Base-by-base conservation (phyloP, 106 monocot genomes). In the Dendrobium catenatum region DNA sequence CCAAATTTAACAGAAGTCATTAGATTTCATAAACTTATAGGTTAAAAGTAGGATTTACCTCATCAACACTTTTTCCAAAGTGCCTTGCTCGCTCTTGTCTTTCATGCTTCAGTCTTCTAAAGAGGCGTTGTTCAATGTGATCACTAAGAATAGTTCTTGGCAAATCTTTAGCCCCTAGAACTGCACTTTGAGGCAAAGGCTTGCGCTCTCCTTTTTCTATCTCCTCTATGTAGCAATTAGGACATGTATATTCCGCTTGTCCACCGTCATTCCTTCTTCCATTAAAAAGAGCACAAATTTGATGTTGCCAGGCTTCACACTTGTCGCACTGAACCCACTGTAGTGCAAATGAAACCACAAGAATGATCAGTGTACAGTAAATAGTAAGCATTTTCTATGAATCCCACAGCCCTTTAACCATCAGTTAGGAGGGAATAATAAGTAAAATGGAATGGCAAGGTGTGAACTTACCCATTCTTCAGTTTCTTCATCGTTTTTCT, bases 301-400 rank as follows among this genome's bases (percentile, higher is more conserved):
- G 98, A 86, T 99, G 98, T 61, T 99, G 98, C 98, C 98, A 99
- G 33, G 95, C 93, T 89, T 99, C 95, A 86, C 98, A 99, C 85
- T 99, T 99, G 85, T 99, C 98, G 80, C 98, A 99, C 83, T 99
- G 95, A 76, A 95, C 98, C 98, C 98, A 99, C 98, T 99, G 83
- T 43, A 85, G 79, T 74, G 19, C 74, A 74, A 74, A 44, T 44
- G 43, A 74, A 74, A 74, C 74, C 74, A 74, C 27, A 47, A 55
- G 44, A 68, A 61, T 40, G 6, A 42, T 42, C 44, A 74, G 74
- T 44, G 44, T 2, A n/a, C 74, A 44, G 7, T 16, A 40, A 42
- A 73, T 42, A 42, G 6, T 20, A 74, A 27, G 16, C 6, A 51
- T 51, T 51, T 51, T 51, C n/a, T n/a, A 22, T 3, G 61, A 61